These are phyloP conservation scores for Physocladia obscura DNA, from an alignment of 192 early-diverging fungal species.

Conservation along the genomic window DNA sequence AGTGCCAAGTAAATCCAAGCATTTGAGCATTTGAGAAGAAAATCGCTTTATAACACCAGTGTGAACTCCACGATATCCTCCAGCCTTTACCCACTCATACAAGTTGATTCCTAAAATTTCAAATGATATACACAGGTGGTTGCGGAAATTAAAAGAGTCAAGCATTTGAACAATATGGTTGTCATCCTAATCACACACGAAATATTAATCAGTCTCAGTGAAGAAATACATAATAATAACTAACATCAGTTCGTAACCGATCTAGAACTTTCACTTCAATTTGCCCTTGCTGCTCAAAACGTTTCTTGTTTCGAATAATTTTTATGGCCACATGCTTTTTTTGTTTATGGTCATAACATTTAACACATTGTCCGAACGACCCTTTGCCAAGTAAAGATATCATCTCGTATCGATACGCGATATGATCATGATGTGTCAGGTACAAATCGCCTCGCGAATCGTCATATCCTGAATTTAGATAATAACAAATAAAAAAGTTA, in stretches of 20 bases:
- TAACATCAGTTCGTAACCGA: constrained; percentile 73
- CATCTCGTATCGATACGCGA: constrained; percentile 92
- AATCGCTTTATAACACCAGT: constrained; percentile 72
- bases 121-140: constrained; percentile 92
- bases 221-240: constrained; percentile 2
- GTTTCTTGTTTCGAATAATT: constrained; percentile 93
- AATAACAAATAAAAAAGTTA: too few relatives aligned
- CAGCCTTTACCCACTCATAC: constrained; percentile 95
- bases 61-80: constrained; percentile 85
- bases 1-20: constrained; percentile 68
- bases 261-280: constrained; percentile 95
- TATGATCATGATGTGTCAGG: constrained; percentile 84
- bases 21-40: constrained; percentile 79
- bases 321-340: constrained; percentile 86
- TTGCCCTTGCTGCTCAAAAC: constrained; percentile 92
- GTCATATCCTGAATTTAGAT: constrained; percentile 65
- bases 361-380: constrained; percentile 92
- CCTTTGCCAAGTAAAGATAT: constrained; percentile 88
- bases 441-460: constrained; percentile 95
- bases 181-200: too few relatives aligned
- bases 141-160: constrained; percentile 89
- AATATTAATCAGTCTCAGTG: too few relatives aligned
- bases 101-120: constrained; percentile 93
- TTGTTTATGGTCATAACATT: constrained; percentile 91
- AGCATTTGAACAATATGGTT: constrained; percentile 81